phyloP scores from a whole-genome alignment of 257 asterid genomes.

The Solanum clarkiae region DNA sequence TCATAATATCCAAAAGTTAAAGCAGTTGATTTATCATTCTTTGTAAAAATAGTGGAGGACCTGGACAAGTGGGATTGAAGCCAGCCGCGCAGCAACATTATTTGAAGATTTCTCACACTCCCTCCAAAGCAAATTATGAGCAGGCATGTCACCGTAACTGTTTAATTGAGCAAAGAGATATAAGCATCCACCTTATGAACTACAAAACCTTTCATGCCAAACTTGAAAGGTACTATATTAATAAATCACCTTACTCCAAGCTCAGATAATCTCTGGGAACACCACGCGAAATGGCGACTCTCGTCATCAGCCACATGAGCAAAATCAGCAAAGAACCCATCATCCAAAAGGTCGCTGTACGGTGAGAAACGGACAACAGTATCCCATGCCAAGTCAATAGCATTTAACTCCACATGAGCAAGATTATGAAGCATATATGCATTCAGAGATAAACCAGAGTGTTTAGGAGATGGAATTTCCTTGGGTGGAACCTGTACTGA shows the following conservation, averaged over 20 bases:
- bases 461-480: conserved; percentile 74
- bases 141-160: conserved; percentile 96
- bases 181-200: conserved; percentile 1
- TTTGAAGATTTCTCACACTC: conserved; percentile 85
- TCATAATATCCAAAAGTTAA: not conserved
- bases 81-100: conserved; percentile 81
- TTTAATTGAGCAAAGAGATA: conserved; percentile 1
- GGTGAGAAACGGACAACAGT: conserved; percentile 94
- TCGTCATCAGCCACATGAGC: conserved; percentile 97
- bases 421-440: conserved; percentile 94
- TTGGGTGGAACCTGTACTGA: conserved; percentile 65
- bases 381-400: conserved; percentile 98
- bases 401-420: conserved; percentile 93
- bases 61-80: conserved; percentile 91
- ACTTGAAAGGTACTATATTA: not conserved
- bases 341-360: conserved; percentile 49
- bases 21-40: not conserved
- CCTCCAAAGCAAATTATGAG: conserved; percentile 87
- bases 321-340: conserved; percentile 89
- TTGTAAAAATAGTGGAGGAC: conserved; percentile 14
- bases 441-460: conserved; percentile 68
- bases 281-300: conserved; percentile 93
- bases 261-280: conserved; percentile 79
- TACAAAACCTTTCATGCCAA: not conserved
- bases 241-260: conserved; percentile 85